Conservation (phyloP, 192 early-diverging fungal species). For the Geosiphon pyriformis region DNA sequence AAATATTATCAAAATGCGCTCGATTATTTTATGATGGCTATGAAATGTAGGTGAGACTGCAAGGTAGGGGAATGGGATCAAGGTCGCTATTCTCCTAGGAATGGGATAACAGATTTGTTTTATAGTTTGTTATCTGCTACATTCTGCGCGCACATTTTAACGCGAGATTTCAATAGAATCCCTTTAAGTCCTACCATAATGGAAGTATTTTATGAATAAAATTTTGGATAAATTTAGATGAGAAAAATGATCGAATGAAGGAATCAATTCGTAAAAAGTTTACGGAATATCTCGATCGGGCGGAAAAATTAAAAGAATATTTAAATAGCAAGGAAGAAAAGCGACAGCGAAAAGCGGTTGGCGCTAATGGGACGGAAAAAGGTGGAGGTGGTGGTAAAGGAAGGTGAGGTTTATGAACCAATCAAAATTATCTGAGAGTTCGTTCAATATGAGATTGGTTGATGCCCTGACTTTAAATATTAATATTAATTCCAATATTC, state of each 20-base stretch:
- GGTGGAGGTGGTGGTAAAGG: conserved; percentile 36
- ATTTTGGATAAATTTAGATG: conserved; percentile 49
- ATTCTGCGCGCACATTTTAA: too few species aligned
- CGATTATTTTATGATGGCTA: conserved; percentile 91
- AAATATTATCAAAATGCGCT: conserved; percentile 81
- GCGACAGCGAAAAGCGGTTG: conserved; percentile 55
- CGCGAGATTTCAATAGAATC: not conserved
- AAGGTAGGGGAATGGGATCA: not conserved
- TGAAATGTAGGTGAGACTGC: conserved; percentile 72
- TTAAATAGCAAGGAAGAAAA: conserved; percentile 67
- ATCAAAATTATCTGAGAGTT: too few species aligned
- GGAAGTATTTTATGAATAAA: not conserved
- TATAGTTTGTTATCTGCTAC: too few species aligned
- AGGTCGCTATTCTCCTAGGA: not conserved
- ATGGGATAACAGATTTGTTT: too few species aligned
- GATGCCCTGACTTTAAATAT: not conserved
- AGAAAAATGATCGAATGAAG: conserved; percentile 88
- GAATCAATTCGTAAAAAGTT: conserved; percentile 83
- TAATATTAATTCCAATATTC: not conserved
- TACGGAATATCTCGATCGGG: conserved; percentile 89
- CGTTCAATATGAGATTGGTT: too few species aligned
- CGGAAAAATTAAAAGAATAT: conserved; percentile 90
- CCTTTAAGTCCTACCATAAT: not conserved
- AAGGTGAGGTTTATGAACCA: conserved; percentile 2
- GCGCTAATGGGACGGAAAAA: conserved; percentile 44